These are phyloP conservation scores for Epicoccum nigrum DNA, from an alignment of 2,329 filamentous ascomycete species.

Conservation along the genomic window DNA sequence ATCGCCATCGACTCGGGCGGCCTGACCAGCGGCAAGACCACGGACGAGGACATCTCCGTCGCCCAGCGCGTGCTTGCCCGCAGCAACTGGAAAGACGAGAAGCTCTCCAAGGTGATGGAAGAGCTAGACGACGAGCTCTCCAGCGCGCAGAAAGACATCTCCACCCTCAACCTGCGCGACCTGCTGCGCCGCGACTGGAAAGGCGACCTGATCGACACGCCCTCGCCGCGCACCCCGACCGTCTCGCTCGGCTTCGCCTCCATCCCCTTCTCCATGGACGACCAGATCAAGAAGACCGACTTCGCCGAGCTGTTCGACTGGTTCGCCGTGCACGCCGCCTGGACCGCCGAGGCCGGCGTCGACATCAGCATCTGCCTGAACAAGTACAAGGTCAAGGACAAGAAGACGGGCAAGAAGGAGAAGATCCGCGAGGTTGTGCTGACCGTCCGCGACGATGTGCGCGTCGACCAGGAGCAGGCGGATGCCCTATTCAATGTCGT, in stretches of 20 bases:
- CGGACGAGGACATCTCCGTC: slow-evolving; percentile 48
- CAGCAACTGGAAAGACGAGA: slow-evolving; percentile 51
- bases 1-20: slow-evolving; percentile 56
- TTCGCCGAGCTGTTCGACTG: slow-evolving; percentile 57
- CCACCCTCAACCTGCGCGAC: slow-evolving; percentile 51
- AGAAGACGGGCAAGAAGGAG: slow-evolving; percentile 50
- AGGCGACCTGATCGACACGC: slow-evolving; percentile 55
- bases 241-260: slow-evolving; percentile 56
- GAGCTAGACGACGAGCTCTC: slow-evolving; percentile 50
- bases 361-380: slow-evolving; percentile 55
- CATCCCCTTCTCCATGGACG: slow-evolving; percentile 55
- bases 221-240: slow-evolving; percentile 54
- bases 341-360: slow-evolving; percentile 54
- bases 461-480: slow-evolving; percentile 53
- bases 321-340: slow-evolving; percentile 57
- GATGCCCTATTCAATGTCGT: slow-evolving; percentile 52
- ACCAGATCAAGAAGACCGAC: slow-evolving; percentile 55
- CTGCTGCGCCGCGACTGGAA: slow-evolving; percentile 57
- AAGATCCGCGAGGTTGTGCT: slow-evolving; percentile 57
- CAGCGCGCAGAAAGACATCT: slow-evolving; percentile 53
- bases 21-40: slow-evolving; percentile 45
- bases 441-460: slow-evolving; percentile 53
- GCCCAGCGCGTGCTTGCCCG: slow-evolving; percentile 50
- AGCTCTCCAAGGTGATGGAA: slow-evolving; percentile 52
- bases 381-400: slow-evolving; percentile 53